Conservation (phyloP, 768 basidiomycete species). For the Tricholoma sp. region DNA sequence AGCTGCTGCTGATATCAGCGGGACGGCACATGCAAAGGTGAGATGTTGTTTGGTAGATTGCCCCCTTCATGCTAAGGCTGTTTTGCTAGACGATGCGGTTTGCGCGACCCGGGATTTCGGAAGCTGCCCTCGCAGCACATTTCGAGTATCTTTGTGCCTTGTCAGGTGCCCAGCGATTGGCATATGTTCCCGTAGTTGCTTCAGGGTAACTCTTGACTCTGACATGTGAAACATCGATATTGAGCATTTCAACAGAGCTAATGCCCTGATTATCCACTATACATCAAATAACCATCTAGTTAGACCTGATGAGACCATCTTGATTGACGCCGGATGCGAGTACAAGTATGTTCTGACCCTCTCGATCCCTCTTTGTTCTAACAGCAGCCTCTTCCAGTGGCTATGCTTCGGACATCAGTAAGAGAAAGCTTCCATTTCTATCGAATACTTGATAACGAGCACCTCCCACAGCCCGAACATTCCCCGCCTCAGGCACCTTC, state of each 20-base stretch:
- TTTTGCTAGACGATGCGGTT: slow-evolving; percentile 76
- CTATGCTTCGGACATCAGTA: slow-evolving; percentile 94
- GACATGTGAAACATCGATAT: background rate
- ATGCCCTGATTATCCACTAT: slow-evolving; percentile 91
- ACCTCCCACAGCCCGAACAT: slow-evolving; percentile 65
- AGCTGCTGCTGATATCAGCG: slow-evolving; percentile 83
- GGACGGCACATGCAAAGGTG: slow-evolving; percentile 80
- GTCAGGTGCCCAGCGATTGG: slow-evolving; percentile 76
- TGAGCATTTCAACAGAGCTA: slow-evolving; percentile 38
- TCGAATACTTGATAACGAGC: background rate
- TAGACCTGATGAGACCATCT: slow-evolving; percentile 64
- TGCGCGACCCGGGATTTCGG: slow-evolving; percentile 36
- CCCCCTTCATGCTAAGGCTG: background rate
- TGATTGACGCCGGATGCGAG: slow-evolving; percentile 93
- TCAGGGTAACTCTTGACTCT: slow-evolving; percentile 59
- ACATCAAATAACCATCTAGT: slow-evolving; percentile 84
- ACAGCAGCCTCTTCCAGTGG: slow-evolving; percentile 42
- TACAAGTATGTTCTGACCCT: slow-evolving; percentile 54
- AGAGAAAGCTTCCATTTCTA: slow-evolving; percentile 15
- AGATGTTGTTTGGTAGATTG: slow-evolving; percentile 6
- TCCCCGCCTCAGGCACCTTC: slow-evolving; percentile 80
- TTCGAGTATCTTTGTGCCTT: slow-evolving; percentile 87
- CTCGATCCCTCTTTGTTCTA: background rate
- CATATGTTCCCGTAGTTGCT: slow-evolving; percentile 98
- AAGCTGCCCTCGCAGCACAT: slow-evolving; percentile 54